These are phyloP conservation scores for Sedum album DNA, from an alignment of 164 flowering plant species.

Conservation along the genomic window DNA sequence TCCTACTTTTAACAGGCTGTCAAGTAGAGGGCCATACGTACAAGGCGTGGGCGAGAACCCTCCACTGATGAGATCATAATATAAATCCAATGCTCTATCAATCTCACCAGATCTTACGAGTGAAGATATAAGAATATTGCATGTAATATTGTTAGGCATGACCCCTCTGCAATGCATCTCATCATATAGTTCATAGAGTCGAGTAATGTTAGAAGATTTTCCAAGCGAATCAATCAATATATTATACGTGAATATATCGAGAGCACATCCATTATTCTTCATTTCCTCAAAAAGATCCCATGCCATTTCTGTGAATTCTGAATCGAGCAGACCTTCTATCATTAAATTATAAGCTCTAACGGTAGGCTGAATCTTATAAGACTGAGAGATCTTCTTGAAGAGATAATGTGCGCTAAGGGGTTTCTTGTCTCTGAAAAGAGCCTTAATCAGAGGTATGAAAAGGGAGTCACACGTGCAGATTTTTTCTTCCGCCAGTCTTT, in stretches of 20 bases:
- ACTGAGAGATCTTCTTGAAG: constrained; percentile 42
- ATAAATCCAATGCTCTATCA: constrained; percentile 60
- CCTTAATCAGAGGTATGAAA: constrained; percentile 41
- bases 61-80: constrained; percentile 63
- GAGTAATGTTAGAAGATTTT: constrained; percentile 43
- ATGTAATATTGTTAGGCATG: constrained; percentile 53
- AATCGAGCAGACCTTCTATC: constrained; percentile 60
- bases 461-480: constrained; percentile 49
- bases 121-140: constrained; percentile 66
- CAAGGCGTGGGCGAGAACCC: constrained; percentile 78
- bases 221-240: constrained; percentile 61
- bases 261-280: constrained; percentile 48
- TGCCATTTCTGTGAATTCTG: constrained; percentile 28
- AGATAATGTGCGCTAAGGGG: constrained; percentile 43
- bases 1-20: constrained; percentile 68
- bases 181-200: constrained; percentile 43
- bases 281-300: constrained; percentile 56
- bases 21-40: constrained; percentile 90
- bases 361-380: constrained; percentile 36
- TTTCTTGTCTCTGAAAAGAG: constrained; percentile 42
- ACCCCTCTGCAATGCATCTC: constrained; percentile 66
- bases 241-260: constrained; percentile 66
- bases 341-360: constrained; percentile 43
- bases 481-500: constrained; percentile 31
- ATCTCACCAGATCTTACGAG: constrained; percentile 52